A percentile compares a stretch with the other conserved stretches of the same genome.
phyloP scores from a whole-genome alignment of 208 protist genomes.

The Trypanosoma grayi region DNA sequence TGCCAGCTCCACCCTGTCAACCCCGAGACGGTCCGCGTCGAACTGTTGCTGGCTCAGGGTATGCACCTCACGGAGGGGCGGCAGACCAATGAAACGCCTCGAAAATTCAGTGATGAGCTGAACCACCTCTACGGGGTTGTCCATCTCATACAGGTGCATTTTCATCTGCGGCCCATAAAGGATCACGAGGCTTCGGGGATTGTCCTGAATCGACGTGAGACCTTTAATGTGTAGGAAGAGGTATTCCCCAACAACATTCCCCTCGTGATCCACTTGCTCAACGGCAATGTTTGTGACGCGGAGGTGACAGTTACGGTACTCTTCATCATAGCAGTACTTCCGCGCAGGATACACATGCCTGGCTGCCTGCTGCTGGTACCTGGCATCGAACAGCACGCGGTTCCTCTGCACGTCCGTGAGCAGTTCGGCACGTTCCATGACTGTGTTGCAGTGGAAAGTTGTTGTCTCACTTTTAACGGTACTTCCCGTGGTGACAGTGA shows the following conservation, averaged over 20 bases:
- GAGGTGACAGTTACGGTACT: slow-evolving; percentile 35
- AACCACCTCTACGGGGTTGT: slow-evolving; percentile 29
- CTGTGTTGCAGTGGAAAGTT: slow-evolving; percentile 55
- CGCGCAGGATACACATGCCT: slow-evolving; percentile 32
- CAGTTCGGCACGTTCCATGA: slow-evolving; percentile 72
- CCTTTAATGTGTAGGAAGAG: slow-evolving; percentile 76
- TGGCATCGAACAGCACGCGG: slow-evolving; percentile 48
- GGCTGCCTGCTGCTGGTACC: slow-evolving; percentile 24
- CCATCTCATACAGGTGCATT: slow-evolving; percentile 68
- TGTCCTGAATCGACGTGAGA: slow-evolving; percentile 44
- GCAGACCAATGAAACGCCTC: slow-evolving; percentile 58
- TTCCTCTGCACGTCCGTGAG: slow-evolving; percentile 84
- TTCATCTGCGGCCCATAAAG: slow-evolving; percentile 69
- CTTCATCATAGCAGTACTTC: slow-evolving; percentile 62
- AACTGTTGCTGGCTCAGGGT: slow-evolving; percentile 59
- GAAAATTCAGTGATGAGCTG: slow-evolving; percentile 41
- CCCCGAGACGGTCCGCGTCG: slow-evolving; percentile 57
- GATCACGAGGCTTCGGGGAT: slow-evolving; percentile 58
- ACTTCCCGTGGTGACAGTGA: slow-evolving; percentile 47
- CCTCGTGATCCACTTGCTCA: slow-evolving; percentile 28
- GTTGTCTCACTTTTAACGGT: slow-evolving; percentile 47
- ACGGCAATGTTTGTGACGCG: slow-evolving; percentile 59
- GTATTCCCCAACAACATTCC: slow-evolving; percentile 65
- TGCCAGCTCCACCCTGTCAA: slow-evolving; percentile 57
- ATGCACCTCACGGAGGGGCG: slow-evolving; percentile 37